Conservation (phyloP, 192 early-diverging fungal genomes). For the Chytriomyces sp. region DNA sequence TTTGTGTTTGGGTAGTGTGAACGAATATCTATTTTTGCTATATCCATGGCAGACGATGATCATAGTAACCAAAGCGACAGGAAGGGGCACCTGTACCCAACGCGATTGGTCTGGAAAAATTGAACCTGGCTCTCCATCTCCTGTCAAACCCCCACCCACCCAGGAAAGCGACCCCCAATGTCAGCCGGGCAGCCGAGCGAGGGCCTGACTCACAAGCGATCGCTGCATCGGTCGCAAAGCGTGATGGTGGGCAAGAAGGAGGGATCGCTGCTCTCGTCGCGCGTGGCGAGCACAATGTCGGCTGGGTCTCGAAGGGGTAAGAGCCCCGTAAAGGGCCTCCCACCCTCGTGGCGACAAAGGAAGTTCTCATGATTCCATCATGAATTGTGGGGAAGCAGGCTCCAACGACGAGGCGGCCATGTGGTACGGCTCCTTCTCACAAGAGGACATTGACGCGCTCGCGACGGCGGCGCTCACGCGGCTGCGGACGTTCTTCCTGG, state of each 20-base stretch:
- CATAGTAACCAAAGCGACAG: too few relatives aligned
- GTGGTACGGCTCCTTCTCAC: constrained; percentile 16
- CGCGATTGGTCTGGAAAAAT: too few relatives aligned
- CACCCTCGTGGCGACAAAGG: background rate
- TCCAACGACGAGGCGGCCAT: constrained; percentile 1
- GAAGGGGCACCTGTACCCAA: too few relatives aligned
- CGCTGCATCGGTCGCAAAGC: constrained; percentile 6
- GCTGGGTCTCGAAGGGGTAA: background rate
- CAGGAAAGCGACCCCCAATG: too few relatives aligned
- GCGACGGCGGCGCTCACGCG: background rate
- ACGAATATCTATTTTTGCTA: too few relatives aligned
- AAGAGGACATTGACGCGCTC: constrained; percentile 15
- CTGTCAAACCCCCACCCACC: too few relatives aligned
- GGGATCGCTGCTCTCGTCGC: background rate
- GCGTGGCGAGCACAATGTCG: background rate
- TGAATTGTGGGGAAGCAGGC: background rate
- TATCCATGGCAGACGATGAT: too few relatives aligned
- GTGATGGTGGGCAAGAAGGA: background rate
- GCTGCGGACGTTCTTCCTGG: background rate
- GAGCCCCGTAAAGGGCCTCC: background rate
- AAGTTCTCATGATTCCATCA: background rate
- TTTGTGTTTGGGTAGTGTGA: too few relatives aligned
- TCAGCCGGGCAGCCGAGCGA: too few relatives aligned
- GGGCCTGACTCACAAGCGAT: too few relatives aligned
- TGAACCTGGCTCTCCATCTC: too few relatives aligned